phyloP scores from a whole-genome alignment of 176 grass and related monocot species.

The Poa annua region DNA sequence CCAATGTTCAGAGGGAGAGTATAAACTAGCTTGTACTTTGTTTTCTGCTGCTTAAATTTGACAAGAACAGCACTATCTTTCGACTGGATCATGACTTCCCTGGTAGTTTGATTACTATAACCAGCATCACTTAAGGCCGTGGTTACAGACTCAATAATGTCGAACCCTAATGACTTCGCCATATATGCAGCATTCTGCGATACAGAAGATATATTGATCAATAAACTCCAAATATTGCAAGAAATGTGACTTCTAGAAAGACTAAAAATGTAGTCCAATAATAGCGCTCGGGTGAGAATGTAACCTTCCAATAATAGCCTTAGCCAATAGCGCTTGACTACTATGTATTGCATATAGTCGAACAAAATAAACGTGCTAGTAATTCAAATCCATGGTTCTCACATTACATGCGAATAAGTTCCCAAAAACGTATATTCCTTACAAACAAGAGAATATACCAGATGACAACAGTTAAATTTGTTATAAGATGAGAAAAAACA shows the following conservation, averaged over 20 bases:
- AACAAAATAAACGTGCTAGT: no score
- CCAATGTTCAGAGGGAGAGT: conserved; percentile 42
- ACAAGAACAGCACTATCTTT: conserved; percentile 72
- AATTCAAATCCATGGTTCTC: no score
- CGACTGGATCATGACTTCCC: conserved; percentile 70
- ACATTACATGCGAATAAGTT: no score
- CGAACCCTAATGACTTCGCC: conserved; percentile 51
- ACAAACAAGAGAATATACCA: not conserved
- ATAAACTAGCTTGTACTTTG: conserved; percentile 70
- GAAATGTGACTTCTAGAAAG: conserved; percentile 1
- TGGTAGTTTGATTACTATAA: conserved; percentile 53
- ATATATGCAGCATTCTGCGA: conserved; percentile 71
- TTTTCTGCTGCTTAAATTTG: conserved; percentile 66
- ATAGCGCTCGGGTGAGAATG: not conserved
- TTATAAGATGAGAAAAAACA: not conserved
- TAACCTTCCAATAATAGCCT: not conserved
- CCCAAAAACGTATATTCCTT: not conserved
- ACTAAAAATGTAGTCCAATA: not conserved
- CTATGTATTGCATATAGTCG: no score
- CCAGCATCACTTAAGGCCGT: conserved; percentile 61
- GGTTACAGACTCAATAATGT: conserved; percentile 48
- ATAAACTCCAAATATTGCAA: not conserved
- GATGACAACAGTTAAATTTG: not conserved
- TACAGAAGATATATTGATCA: conserved; percentile 23
- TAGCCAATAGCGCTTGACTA: not conserved